These are phyloP conservation scores for Tylopilus rubrobrunneus DNA, from an alignment of 768 basidiomycete species.

Conservation along the genomic window DNA sequence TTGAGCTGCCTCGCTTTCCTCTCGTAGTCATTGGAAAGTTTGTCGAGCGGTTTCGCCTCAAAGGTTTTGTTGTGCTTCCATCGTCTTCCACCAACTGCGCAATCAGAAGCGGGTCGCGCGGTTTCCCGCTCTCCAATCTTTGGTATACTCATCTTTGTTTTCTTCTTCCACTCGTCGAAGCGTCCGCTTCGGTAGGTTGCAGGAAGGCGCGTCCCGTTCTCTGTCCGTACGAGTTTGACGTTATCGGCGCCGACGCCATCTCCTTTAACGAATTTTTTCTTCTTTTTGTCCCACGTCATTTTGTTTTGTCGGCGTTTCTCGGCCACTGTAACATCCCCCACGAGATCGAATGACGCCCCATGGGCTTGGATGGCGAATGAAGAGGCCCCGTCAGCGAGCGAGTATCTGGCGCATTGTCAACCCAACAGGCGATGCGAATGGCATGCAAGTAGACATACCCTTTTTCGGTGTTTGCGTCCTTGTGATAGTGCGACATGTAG, in stretches of 20 bases:
- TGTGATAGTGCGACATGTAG: constrained; percentile 91
- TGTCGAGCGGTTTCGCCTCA: constrained; percentile 75
- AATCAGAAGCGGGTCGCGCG: constrained; percentile 30
- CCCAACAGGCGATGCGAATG: not conserved
- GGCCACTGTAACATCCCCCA: constrained; percentile 61
- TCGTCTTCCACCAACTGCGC: constrained; percentile 45
- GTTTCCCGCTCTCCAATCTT: constrained; percentile 80
- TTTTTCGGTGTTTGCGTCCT: constrained; percentile 82
- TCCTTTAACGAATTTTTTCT: constrained; percentile 89
- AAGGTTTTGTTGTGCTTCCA: constrained; percentile 70
- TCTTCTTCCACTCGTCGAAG: constrained; percentile 93
- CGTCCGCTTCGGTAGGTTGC: constrained; percentile 90
- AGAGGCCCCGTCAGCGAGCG: constrained; percentile 81
- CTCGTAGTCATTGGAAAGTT: constrained; percentile 66
- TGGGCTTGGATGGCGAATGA: constrained; percentile 83
- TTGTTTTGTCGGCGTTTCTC: constrained; percentile 55
- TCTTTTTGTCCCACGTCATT: constrained; percentile 92
- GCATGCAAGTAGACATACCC: constrained; percentile 54
- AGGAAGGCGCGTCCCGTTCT: constrained; percentile 87
- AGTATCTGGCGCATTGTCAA: constrained; percentile 55
- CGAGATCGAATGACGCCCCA: constrained; percentile 76
- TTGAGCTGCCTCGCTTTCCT: constrained; percentile 61
- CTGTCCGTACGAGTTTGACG: constrained; percentile 88
- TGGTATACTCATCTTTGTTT: constrained; percentile 69
- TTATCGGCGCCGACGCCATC: constrained; percentile 87